Percentiles rank a stretch among this genome's conserved stretches.
Evolutionary conservation across 1,139 yeast genomes (phyloP).

Genomic region (Taphrina flavorubra): DNA sequence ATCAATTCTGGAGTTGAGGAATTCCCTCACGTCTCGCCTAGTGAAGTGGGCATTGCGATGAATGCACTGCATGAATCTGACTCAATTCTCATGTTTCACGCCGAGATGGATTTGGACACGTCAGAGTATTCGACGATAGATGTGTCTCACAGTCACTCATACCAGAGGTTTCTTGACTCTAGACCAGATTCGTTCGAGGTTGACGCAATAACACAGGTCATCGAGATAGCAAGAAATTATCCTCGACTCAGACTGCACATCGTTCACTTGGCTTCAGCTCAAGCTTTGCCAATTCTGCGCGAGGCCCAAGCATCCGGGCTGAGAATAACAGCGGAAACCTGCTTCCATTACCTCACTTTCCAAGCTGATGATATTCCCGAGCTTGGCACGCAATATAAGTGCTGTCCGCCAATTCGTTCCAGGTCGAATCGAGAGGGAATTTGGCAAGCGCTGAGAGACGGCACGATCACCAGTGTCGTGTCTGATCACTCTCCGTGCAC

Average conservation of each 20-base stretch:
- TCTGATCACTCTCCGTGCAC: conserved; percentile 59
- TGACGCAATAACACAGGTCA: conserved; percentile 60
- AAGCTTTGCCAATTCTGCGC: conserved; percentile 55
- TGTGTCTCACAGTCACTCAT: conserved; percentile 54
- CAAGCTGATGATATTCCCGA: conserved; percentile 53
- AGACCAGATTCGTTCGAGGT: conserved; percentile 59
- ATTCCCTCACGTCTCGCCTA: conserved; percentile 52
- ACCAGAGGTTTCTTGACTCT: conserved; percentile 54
- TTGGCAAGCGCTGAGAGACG: conserved; percentile 57
- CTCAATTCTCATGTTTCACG: conserved; percentile 60
- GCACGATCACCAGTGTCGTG: conserved; percentile 58
- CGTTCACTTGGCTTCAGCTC: conserved; percentile 59
- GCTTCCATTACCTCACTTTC: conserved; percentile 59
- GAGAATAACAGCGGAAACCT: conserved; percentile 58
- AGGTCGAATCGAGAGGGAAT: conserved; percentile 55
- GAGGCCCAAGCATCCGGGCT: conserved; percentile 55
- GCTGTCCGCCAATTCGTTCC: conserved; percentile 59
- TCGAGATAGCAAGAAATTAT: conserved; percentile 55
- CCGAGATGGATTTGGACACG: conserved; percentile 57
- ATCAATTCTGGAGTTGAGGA: conserved; percentile 37
- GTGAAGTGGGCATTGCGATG: conserved; percentile 54
- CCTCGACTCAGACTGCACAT: conserved; percentile 56
- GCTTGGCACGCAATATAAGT: conserved; percentile 58
- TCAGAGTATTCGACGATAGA: conserved; percentile 54
- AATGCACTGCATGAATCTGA: conserved; percentile 51